A percentile compares a stretch with the other conserved stretches of the same genome.
These are phyloP conservation scores for Fragilariopsis cylindrus DNA, from an alignment of 108 stramenopile species.

Conservation along the genomic window DNA sequence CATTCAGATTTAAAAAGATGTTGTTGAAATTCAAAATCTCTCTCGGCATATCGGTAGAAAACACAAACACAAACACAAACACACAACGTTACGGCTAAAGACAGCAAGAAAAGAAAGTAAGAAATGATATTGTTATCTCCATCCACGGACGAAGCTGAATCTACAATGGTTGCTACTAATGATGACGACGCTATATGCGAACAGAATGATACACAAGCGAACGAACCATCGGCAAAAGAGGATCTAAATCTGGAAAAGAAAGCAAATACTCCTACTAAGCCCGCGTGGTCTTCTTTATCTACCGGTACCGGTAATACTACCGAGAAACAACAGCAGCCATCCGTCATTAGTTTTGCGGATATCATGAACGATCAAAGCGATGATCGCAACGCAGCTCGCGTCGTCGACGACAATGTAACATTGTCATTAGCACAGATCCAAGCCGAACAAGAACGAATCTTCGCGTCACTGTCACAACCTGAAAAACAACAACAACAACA, in stretches of 20 bases:
- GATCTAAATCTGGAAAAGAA: too few relatives aligned
- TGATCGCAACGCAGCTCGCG: conserved; percentile 8
- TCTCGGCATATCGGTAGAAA: too few relatives aligned
- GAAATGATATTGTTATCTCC: too few relatives aligned
- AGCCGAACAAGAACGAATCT: conserved; percentile 26
- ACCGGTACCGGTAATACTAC: neutral
- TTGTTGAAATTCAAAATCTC: too few relatives aligned
- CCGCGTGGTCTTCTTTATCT: conserved; percentile 5
- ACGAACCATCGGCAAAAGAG: too few relatives aligned
- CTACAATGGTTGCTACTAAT: too few relatives aligned
- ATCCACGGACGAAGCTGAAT: too few relatives aligned
- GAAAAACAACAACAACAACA: neutral
- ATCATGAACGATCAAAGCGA: conserved; percentile 27
- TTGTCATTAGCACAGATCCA: conserved; percentile 13
- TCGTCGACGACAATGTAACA: neutral
- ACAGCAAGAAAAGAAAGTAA: neutral
- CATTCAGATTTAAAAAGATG: too few relatives aligned
- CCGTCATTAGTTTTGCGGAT: conserved; percentile 16
- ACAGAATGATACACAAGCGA: too few relatives aligned
- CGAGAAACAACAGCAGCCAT: too few relatives aligned
- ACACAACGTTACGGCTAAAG: neutral
- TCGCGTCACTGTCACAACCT: conserved; percentile 11
- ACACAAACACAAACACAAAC: neutral
- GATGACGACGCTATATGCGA: too few relatives aligned
- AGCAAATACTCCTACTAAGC: neutral